phyloP scores from a whole-genome alignment of 2,329 filamentous ascomycete species.

The Aureobasidium sp. region DNA sequence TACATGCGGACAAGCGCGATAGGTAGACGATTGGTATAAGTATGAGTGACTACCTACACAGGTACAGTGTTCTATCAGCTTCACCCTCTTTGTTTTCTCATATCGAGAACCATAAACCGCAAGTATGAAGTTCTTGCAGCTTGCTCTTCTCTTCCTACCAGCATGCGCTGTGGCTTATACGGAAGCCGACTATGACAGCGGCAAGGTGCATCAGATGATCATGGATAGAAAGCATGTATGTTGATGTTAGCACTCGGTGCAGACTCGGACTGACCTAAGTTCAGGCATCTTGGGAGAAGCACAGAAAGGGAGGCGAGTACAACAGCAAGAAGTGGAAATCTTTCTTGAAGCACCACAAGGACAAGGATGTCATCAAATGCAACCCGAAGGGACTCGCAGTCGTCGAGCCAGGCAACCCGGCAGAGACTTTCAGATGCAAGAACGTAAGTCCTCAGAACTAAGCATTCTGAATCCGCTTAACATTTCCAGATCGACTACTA shows the following conservation, averaged over 20 bases:
- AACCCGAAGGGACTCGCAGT: constrained; percentile 33
- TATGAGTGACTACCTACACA: not conserved
- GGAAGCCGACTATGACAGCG: constrained; percentile 10
- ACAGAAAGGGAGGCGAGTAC: constrained; percentile 19
- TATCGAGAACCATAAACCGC: not conserved
- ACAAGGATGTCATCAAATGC: constrained; percentile 24
- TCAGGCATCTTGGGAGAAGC: constrained; percentile 15
- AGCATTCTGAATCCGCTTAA: too few relatives aligned
- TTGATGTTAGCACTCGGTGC: too few relatives aligned
- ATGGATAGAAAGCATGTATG: constrained; percentile 12
- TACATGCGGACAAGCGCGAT: too few relatives aligned
- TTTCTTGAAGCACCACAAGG: constrained; percentile 13
- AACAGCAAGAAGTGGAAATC: constrained; percentile 16
- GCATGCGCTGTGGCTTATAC: constrained; percentile 7
- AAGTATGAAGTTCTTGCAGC: constrained; percentile 9
- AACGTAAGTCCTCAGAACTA: too few relatives aligned
- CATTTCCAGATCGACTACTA: constrained; percentile 44
- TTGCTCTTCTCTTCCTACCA: not conserved
- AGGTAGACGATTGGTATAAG: not conserved
- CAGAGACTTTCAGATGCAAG: constrained; percentile 42
- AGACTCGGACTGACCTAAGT: not conserved
- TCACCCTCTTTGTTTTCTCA: not conserved
- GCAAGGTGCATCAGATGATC: constrained; percentile 12
- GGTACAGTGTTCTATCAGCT: not conserved
- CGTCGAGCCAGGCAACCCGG: constrained; percentile 34